phyloP scores from a whole-genome alignment of 1,284 basidiomycete species.

The Apiotrichum gamsii region DNA sequence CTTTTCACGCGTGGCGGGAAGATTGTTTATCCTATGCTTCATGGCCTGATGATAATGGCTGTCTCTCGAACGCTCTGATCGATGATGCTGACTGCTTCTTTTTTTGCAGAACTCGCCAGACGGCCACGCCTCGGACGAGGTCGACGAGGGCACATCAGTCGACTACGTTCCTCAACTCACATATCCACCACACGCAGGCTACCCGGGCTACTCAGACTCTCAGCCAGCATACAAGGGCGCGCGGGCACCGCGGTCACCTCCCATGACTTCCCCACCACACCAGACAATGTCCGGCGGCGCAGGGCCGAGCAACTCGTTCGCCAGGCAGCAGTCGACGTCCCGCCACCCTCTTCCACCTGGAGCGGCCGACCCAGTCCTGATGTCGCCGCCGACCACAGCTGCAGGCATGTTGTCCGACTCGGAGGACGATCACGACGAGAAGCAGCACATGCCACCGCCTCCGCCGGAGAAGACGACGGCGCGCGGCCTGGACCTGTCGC shows the following conservation, averaged over 20 bases:
- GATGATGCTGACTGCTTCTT: too few relatives aligned
- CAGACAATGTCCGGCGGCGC: too few relatives aligned
- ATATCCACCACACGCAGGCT: background rate
- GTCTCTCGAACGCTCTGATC: too few relatives aligned
- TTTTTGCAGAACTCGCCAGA: conserved; percentile 2
- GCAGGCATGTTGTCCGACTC: background rate
- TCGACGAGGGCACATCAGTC: background rate
- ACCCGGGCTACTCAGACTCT: background rate
- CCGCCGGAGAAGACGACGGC: background rate
- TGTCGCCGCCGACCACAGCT: background rate
- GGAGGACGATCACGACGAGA: background rate
- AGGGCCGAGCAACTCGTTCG: too few relatives aligned
- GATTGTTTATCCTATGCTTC: too few relatives aligned
- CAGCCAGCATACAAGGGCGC: background rate
- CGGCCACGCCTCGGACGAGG: background rate
- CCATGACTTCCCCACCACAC: too few relatives aligned
- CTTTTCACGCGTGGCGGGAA: background rate
- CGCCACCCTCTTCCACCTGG: background rate
- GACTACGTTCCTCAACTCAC: background rate
- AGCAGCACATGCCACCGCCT: background rate
- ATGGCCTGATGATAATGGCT: too few relatives aligned
- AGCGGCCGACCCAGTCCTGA: background rate
- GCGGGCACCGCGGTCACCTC: too few relatives aligned
- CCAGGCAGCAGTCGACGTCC: background rate
- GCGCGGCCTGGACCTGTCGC: background rate